Evolutionary conservation across 163 green algal species (phyloP), one percentile per base, ranked within the genome.

Genomic region (Coccomyxa subellipsoidea): DNA sequence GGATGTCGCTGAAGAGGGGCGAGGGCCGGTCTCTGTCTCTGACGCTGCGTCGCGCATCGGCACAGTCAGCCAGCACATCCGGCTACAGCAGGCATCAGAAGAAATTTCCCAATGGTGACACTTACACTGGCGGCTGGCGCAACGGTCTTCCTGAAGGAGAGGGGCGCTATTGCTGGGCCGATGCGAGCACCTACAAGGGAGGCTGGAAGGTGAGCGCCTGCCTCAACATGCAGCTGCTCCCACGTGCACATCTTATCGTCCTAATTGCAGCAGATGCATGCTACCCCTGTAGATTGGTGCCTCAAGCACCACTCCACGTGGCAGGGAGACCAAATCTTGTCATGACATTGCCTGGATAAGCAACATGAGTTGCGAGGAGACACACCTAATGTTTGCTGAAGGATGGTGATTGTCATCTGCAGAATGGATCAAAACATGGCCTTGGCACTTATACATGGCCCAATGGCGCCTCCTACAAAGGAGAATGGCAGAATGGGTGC

Each of bases 151-250:
- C 92, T 25, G 83, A 95, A 47, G 92, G 91, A 34, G 84, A 88
- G 8, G 92, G 95, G 32, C 89, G 84, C n/a, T 98, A 98, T 80
- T 86, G 85, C 0, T 98, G 96, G 93, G 72, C 59, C 31, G 92
- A 98, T 77, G 92, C 94, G 70, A 94, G 85, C 79, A 80, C 69
- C 3, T 98, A 98, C 76, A 90, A 93, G 25, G 95, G 95, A 3
- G 87, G 93, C 31, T 98, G 93, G 94, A 90, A 90, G 85, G 90
- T 91, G 76, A 85, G 54, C 81, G 15, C 47, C 76, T 25, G 69
- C 47, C 32, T 39, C 12, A 78, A 38, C 34, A 77, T 84, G 54
- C 29, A 47, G 18, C 27, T 75, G 18, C 10, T 39, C 40, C 66
- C 23, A 37, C 2, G 36, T 78, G 66, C 21, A n/a, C 7, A 18